Evolutionary conservation across 345 rosid species (phyloP).

Genomic region (Murraya koenigii): DNA sequence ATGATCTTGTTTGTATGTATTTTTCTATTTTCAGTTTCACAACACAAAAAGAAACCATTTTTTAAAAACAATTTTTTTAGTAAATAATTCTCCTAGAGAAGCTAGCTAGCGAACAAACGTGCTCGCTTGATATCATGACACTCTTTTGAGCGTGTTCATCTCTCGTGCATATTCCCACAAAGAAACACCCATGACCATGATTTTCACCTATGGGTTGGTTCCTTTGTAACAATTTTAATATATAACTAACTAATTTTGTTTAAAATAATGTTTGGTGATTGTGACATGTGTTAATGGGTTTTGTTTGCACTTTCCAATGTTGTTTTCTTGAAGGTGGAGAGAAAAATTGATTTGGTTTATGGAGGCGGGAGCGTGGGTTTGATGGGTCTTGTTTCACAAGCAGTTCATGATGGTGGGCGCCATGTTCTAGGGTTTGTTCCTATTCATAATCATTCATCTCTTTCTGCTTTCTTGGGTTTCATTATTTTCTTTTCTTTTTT

Average conservation of each 20-base stretch:
- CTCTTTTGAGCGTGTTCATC: slow-evolving; percentile 28
- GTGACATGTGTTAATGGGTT: slow-evolving; percentile 37
- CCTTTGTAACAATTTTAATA: too few relatives aligned
- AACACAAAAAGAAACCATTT: neutral
- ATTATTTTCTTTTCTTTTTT: neutral
- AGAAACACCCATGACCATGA: neutral
- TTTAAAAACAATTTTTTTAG: neutral
- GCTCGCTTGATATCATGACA: slow-evolving; percentile 54
- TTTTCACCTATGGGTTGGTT: slow-evolving; percentile 30
- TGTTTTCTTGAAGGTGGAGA: slow-evolving; percentile 62
- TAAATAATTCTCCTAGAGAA: slow-evolving; percentile 27
- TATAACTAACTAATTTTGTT: too few relatives aligned
- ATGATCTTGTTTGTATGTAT: slow-evolving; percentile 46
- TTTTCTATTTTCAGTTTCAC: slow-evolving; percentile 3
- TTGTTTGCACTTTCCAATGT: slow-evolving; percentile 32
- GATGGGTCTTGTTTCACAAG: slow-evolving; percentile 98
- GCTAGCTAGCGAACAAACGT: slow-evolving; percentile 38
- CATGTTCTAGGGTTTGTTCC: slow-evolving; percentile 91
- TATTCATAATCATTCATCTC: slow-evolving; percentile 4
- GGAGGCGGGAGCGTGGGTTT: slow-evolving; percentile 99
- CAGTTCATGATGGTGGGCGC: slow-evolving; percentile 98
- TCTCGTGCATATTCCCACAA: slow-evolving; percentile 18
- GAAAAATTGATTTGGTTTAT: slow-evolving; percentile 90
- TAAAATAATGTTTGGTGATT: slow-evolving; percentile 21
- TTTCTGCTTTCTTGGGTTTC: neutral